A percentile compares a stretch with the other conserved stretches of the same genome.
phyloP scores from a whole-genome alignment of 108 stramenopile species.

The Craspedostauros australis region DNA sequence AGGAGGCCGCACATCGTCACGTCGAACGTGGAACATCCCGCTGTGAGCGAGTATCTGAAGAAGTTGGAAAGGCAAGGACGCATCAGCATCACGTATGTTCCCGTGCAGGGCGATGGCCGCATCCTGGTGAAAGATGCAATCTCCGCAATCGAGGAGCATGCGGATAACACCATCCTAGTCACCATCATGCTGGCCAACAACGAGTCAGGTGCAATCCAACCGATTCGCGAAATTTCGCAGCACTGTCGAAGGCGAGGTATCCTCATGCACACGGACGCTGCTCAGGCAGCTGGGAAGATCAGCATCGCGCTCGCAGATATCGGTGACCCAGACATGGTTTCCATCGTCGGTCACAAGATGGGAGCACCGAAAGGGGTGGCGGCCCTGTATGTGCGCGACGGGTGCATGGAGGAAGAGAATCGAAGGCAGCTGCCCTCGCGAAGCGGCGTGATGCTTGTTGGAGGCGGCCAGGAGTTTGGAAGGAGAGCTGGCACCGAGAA shows the following conservation, averaged over 20 bases:
- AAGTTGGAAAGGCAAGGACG: conserved; percentile 24
- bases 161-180: conserved; percentile 84
- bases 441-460: conserved; percentile 54
- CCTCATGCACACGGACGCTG: conserved; percentile 95
- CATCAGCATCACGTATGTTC: conserved; percentile 66
- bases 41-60: conserved; percentile 67
- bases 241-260: conserved; percentile 61
- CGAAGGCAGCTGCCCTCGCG: conserved; percentile 12
- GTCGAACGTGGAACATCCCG: conserved; percentile 90
- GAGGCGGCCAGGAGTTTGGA: conserved; percentile 83
- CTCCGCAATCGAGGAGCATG: conserved; percentile 49
- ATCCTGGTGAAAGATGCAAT: conserved; percentile 59
- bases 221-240: conserved; percentile 65
- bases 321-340: conserved; percentile 81
- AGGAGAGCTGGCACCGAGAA: conserved; percentile 93
- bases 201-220: conserved; percentile 92
- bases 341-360: conserved; percentile 96
- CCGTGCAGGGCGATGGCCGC: conserved; percentile 75
- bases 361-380: conserved; percentile 95
- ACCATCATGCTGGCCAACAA: conserved; percentile 97
- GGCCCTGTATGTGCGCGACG: conserved; percentile 79
- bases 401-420: conserved; percentile 42
- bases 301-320: conserved; percentile 43
- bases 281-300: conserved; percentile 92
- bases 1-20: conserved; percentile 77